Base-by-base conservation (phyloP, 495 filamentous ascomycete genomes). In the Penicillium cataractarum region DNA sequence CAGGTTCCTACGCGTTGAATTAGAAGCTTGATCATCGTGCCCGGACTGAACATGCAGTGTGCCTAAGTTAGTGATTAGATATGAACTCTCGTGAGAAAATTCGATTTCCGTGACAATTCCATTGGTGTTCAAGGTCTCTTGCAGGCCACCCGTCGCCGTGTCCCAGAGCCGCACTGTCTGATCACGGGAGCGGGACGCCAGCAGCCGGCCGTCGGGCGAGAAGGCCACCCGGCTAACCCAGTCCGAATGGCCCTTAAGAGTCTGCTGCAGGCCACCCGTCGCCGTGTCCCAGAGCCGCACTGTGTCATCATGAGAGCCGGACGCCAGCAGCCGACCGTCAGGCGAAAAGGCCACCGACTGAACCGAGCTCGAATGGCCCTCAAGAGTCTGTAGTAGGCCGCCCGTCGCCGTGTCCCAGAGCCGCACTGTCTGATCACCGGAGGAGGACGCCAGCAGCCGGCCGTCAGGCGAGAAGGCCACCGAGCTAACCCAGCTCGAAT, bases 271-370 rank as follows among this genome's bases (percentile, higher is more conserved):
- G 1, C 17, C 15, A 0, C 73, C 71, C 4, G 57, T 68, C 19
- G 35, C 53, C 9, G 64, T 6, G 64, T 80, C 69, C 77, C 76
- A 78, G 33, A 79, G 65, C 59, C 61, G 60, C 27, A 80, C 58
- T 9, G 62, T 74, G 3, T 53, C 26, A 52, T 78, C 73, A 9
- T 31, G 21, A 21, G 69, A 71, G 40, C 63, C 70, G 6, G 71
- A 77, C 7, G 71, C 76, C 4, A 79, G 8, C 21, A 55, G 56
- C 49, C 64, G 52, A 56, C 61, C 48, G 58, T 74, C 59, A 6
- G 62, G 62, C 37, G 68, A 70, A 69, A 76, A 78, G 5, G 61
- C 67, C 2, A 61, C 53, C 19, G 63, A 61, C 17, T 2, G 5
- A 22, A 58, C 53, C 33, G 44, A 40, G 10, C 22, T 4, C 27